Base-by-base conservation (phyloP, 441 rosid genomes). In the Eruca vesicaria region DNA sequence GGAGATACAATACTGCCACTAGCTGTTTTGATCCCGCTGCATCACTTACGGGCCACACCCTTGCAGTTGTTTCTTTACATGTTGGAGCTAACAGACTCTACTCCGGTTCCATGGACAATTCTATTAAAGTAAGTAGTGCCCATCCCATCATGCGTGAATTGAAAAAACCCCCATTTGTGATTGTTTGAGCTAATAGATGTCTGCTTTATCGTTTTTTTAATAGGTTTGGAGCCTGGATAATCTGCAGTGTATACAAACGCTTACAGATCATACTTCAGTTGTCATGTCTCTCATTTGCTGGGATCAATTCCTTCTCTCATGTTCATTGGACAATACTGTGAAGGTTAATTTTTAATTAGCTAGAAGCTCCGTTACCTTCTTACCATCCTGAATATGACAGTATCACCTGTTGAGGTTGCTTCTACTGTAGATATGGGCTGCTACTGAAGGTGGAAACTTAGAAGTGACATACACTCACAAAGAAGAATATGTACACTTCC, bases 251-350 rank as follows among this genome's bases (percentile, higher is more conserved):
- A 69, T 94, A 62, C 98, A 94, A 80, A 88, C 90, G 18, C 81
- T 94, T 67, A 82, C 82, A 9, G 94, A 82, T n/a, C 98, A 94
- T 75, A 84, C 86, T 64, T 78, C 88, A 57, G 95, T 94, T n/a
- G 98, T 94, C 58, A 94, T 90, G 97, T 94, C 97, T 55, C 87
- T 94, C 75, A 92, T 94, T 68, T 94, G 98, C 85, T 94, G 96
- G 98, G 98, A 94, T 66, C 97, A 91, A 57, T 94, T 90, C 82
- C 97, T 94, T 77, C 79, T 94, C 66, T 94, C 97, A 32, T 90
- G 98, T 68, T 94, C 98, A 59, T 80, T 94, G 82, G 98, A 94
- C 81, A 79, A 91, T 79, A 90, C 96, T 66, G 78, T 91, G 74
- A 94, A 94, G 92, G 98, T 90, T 55, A 4, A 29, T 63, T 36